Evolutionary conservation across 345 rosid genomes (phyloP).

Genomic region (Aquilaria yunnanensis): DNA sequence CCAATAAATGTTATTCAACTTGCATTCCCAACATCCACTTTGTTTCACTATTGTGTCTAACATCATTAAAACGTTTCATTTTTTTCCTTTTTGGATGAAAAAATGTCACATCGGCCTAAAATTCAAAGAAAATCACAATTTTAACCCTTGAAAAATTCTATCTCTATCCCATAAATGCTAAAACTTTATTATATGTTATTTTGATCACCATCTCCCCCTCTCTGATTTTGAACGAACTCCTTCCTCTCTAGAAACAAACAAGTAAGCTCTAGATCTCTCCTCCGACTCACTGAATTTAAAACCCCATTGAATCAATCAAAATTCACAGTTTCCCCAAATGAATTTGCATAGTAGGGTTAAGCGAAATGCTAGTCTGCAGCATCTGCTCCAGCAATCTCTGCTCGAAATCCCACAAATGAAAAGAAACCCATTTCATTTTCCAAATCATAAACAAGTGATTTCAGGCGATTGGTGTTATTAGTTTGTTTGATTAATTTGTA

Average conservation of each 20-base stretch:
- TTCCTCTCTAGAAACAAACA: constrained; percentile 93
- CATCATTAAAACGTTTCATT: too few relatives aligned
- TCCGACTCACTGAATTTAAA: background rate
- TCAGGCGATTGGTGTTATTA: background rate
- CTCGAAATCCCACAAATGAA: background rate
- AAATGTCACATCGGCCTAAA: too few relatives aligned
- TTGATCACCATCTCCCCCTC: background rate
- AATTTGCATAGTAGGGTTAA: background rate
- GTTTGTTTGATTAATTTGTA: background rate
- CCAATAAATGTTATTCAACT: too few relatives aligned
- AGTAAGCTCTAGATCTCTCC: constrained; percentile 37
- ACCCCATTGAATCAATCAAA: background rate
- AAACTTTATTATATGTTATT: too few relatives aligned
- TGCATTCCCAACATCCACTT: too few relatives aligned
- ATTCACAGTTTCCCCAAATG: background rate
- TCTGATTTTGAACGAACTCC: constrained; percentile 68
- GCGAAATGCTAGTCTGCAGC: background rate
- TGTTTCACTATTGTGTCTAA: too few relatives aligned
- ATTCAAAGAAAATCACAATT: too few relatives aligned
- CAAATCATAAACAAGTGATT: background rate
- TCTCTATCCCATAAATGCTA: too few relatives aligned
- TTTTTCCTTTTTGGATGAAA: too few relatives aligned
- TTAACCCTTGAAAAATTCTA: too few relatives aligned
- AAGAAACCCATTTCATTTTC: constrained; percentile 1
- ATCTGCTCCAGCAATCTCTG: too few relatives aligned